These are phyloP conservation scores for Lithospermum erythrorhizon DNA, from an alignment of 257 asterid species.

Conservation along the genomic window DNA sequence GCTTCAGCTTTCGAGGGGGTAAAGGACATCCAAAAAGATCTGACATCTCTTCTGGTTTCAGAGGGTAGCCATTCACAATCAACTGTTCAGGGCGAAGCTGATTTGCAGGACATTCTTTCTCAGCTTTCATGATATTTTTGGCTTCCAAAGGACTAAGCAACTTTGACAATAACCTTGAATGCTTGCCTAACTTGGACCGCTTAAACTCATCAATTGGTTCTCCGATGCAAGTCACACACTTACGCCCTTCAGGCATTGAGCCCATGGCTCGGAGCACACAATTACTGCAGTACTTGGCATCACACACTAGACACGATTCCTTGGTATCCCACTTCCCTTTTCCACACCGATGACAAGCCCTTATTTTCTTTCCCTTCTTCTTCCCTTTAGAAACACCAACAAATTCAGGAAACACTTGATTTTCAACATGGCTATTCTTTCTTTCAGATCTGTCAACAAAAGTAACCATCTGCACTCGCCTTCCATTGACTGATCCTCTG, in stretches of 20 bases:
- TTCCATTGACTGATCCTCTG: slow-evolving; percentile 20
- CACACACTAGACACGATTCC: slow-evolving; percentile 51
- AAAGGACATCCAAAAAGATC: slow-evolving; percentile 37
- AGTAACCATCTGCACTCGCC: slow-evolving; percentile 59
- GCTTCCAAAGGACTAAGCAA: slow-evolving; percentile 33
- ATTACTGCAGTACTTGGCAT: slow-evolving; percentile 49
- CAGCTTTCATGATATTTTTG: slow-evolving; percentile 37
- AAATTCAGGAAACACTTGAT: slow-evolving; percentile 53
- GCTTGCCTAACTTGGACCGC: slow-evolving; percentile 40
- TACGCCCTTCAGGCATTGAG: slow-evolving; percentile 81
- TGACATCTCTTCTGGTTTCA: slow-evolving; percentile 41
- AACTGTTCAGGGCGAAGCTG: slow-evolving; percentile 54
- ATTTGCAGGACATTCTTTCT: slow-evolving; percentile 51
- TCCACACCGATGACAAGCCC: slow-evolving; percentile 46
- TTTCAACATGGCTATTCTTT: slow-evolving; percentile 34
- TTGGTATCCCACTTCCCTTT: slow-evolving; percentile 23
- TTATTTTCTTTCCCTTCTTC: slow-evolving; percentile 28
- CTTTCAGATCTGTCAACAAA: slow-evolving; percentile 57
- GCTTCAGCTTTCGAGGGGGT: slow-evolving; percentile 47
- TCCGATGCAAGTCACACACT: slow-evolving; percentile 65
- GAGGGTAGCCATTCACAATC: slow-evolving; percentile 43
- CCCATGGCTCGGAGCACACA: slow-evolving; percentile 71
- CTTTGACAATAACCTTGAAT: slow-evolving; percentile 29
- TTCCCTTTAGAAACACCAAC: slow-evolving; percentile 49
- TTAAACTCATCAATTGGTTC: slow-evolving; percentile 40